Evolutionary conservation across 305 asterid genomes (phyloP), one percentile per base, ranked within the genome.

Genomic region (Rubia peregrina): DNA sequence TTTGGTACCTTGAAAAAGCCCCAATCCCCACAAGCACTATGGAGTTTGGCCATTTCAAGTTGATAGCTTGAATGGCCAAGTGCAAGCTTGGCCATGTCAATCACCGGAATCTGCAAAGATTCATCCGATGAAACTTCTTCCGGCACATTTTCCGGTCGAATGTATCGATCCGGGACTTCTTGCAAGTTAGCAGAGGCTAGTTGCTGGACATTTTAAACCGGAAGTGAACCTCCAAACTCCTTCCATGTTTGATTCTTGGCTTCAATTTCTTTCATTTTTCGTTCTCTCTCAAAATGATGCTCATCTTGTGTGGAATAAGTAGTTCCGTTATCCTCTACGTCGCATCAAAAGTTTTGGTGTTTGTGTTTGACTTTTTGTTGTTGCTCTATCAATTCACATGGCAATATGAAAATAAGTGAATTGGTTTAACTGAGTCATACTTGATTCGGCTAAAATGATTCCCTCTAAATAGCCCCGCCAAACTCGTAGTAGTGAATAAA

Each of bases 1-100:
- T 68, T 26, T 33, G 42, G 65, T 71, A 73, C 85, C 80, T 82
- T 80, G 22, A 79, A 76, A 63, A 76, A 79, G 12, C 83, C 85
- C 81, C 83, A 74, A 36, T 74, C 80, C 49, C 69, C 71, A 24
- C 79, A 76, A 21, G 85, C 77, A 5, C 63, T 69, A 44, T 62
- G 70, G 62, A 75, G 74, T 69, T 69, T 64, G 8, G 26, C 40
- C 78, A 69, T 62, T 75, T 75, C 74, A 62, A 17, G 36, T 61
- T 61, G 62, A 44, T 48, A 56, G 42, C 60, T 67, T 49, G 22
- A 41, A 24, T 77, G 14, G 8, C 53, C 67, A 56, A 2, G n/a
- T 33, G 61, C 69, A 30, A 75, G 59, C 60, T 75, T 68, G 67
- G 33, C 42, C 82, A 80, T 75, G 61, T 79, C 71, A 71, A 79